Percentiles rank a stretch among this genome's conserved stretches.
These are phyloP conservation scores for Diplogelasinospora grovesii DNA, from an alignment of 495 filamentous ascomycete genomes.

Conservation along the genomic window DNA sequence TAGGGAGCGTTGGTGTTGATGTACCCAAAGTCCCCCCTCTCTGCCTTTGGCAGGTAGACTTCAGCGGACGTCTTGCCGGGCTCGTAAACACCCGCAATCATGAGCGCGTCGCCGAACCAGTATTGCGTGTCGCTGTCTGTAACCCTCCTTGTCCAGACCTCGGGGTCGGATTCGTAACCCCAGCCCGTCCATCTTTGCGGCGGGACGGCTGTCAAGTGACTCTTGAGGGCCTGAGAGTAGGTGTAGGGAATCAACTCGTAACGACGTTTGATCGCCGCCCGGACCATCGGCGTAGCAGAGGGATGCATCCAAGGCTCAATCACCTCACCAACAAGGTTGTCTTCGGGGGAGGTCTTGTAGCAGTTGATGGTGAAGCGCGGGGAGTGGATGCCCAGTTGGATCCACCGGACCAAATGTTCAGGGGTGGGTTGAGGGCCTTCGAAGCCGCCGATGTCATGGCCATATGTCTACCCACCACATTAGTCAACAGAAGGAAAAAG, in stretches of 20 bases:
- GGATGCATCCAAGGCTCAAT: slow-evolving; percentile 72
- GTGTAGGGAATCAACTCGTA: slow-evolving; percentile 66
- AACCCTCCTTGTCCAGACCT: slow-evolving; percentile 50
- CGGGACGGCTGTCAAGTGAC: slow-evolving; percentile 50
- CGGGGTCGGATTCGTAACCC: slow-evolving; percentile 58
- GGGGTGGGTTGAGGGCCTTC: slow-evolving; percentile 62
- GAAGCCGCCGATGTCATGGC: slow-evolving; percentile 67
- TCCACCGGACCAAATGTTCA: slow-evolving; percentile 63
- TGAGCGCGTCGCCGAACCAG: slow-evolving; percentile 62
- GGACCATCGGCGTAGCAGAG: slow-evolving; percentile 51
- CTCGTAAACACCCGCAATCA: slow-evolving; percentile 61
- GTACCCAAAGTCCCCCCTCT: slow-evolving; percentile 46
- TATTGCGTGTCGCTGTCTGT: slow-evolving; percentile 58
- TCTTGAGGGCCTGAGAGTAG: slow-evolving; percentile 56
- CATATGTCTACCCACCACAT: slow-evolving; percentile 60
- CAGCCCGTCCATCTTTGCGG: slow-evolving; percentile 63
- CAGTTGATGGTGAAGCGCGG: slow-evolving; percentile 68
- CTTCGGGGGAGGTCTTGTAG: slow-evolving; percentile 58
- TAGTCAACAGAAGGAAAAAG: no score
- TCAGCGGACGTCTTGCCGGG: slow-evolving; percentile 43
- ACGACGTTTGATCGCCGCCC: slow-evolving; percentile 56
- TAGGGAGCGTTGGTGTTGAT: slow-evolving; percentile 57
- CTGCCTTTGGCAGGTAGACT: slow-evolving; percentile 53
- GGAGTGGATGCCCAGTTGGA: slow-evolving; percentile 62
- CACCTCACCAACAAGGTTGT: slow-evolving; percentile 50